A percentile compares a stretch with the other conserved stretches of the same genome.
These are phyloP conservation scores for Penicillium brasilianum DNA, from an alignment of 2,329 filamentous ascomycete species.

Conservation along the genomic window DNA sequence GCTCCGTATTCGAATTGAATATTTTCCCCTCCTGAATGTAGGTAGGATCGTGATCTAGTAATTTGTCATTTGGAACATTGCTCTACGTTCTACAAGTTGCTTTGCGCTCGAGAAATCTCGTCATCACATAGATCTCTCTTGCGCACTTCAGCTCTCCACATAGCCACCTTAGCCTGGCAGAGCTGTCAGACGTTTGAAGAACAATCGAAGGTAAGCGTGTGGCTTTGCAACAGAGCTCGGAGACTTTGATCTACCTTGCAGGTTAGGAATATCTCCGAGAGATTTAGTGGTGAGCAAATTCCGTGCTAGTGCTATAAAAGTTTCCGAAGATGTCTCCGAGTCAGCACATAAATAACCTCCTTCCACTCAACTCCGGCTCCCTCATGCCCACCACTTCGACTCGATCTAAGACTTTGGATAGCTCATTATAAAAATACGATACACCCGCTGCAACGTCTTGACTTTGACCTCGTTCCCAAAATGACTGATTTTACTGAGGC, in stretches of 20 bases:
- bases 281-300: background rate
- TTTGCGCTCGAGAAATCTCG: background rate
- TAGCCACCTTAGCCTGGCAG: background rate
- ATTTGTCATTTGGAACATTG: background rate
- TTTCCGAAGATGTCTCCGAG: constrained; percentile 43
- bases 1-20: background rate
- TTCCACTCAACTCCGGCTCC: background rate
- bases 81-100: background rate
- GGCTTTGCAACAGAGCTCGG: background rate
- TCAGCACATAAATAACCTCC: constrained; percentile 14
- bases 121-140: too few species aligned
- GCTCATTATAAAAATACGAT: background rate
- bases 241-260: background rate
- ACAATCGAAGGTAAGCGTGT: too few species aligned
- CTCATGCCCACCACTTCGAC: background rate
- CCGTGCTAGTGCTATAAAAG: constrained; percentile 20
- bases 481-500: constrained; percentile 44
- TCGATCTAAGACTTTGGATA: background rate
- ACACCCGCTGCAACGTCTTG: background rate
- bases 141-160: too few species aligned
- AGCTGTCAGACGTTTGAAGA: background rate
- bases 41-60: too few species aligned
- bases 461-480: background rate
- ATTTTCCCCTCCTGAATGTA: too few species aligned
- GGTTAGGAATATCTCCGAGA: constrained; percentile 7